Evolutionary conservation across 2,329 filamentous ascomycete species (phyloP).

Genomic region (Fusarium metavorans): DNA sequence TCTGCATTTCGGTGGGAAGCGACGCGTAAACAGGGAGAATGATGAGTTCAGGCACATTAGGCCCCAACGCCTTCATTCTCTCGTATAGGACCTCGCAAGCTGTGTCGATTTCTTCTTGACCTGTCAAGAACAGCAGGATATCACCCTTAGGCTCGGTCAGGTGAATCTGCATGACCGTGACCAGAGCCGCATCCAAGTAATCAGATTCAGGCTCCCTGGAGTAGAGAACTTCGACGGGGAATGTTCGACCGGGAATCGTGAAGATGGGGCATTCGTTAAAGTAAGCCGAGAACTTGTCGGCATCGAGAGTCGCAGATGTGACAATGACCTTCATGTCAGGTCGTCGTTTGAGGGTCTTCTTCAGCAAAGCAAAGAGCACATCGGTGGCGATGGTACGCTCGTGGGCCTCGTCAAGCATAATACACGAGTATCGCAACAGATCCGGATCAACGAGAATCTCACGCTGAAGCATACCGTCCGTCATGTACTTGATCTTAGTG

Average conservation of each 20-base stretch:
- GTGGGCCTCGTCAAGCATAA: constrained; percentile 98
- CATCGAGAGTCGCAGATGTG: constrained; percentile 95
- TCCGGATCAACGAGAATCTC: constrained; percentile 95
- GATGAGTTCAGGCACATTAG: constrained; percentile 89
- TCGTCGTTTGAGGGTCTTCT: constrained; percentile 89
- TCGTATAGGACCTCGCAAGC: constrained; percentile 93
- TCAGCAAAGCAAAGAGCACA: constrained; percentile 92
- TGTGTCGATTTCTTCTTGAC: constrained; percentile 97
- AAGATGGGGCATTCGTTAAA: constrained; percentile 98
- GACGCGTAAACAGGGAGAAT: constrained; percentile 97
- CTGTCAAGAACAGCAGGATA: constrained; percentile 96
- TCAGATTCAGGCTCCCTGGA: constrained; percentile 95
- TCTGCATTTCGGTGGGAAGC: constrained; percentile 93
- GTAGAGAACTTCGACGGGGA: constrained; percentile 95
- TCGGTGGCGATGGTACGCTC: constrained; percentile 97
- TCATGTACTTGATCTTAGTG: constrained; percentile 99
- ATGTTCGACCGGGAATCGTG: constrained; percentile 94
- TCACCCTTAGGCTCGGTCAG: constrained; percentile 92
- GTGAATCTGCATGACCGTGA: constrained; percentile 98
- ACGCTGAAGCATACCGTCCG: constrained; percentile 96
- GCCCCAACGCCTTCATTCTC: constrained; percentile 94
- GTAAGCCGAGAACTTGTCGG: constrained; percentile 96
- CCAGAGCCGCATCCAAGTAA: constrained; percentile 92
- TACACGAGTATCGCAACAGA: constrained; percentile 89
- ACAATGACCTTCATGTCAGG: constrained; percentile 95